phyloP scores from a whole-genome alignment of 495 filamentous ascomycete species.

The Daldinia caldariorum region DNA sequence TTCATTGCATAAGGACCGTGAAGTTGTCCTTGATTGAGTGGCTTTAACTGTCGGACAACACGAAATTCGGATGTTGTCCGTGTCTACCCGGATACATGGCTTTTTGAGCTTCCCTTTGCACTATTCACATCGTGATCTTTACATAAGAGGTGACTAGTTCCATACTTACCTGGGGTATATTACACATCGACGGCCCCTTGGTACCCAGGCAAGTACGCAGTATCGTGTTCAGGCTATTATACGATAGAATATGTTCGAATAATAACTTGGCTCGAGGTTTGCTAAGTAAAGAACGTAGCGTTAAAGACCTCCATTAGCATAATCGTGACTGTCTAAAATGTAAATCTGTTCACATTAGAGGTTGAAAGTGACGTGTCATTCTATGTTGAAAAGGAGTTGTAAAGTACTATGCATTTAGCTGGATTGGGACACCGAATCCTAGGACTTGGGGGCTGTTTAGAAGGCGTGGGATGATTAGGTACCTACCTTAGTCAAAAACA shows the following conservation, averaged over 20 bases:
- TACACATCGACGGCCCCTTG: neutral
- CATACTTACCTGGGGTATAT: neutral
- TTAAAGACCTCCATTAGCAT: too few species aligned
- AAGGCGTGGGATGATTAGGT: neutral
- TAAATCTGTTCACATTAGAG: neutral
- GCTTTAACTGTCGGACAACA: neutral
- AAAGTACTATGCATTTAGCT: neutral
- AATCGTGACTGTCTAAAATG: neutral
- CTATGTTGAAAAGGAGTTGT: neutral
- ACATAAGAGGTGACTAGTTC: neutral
- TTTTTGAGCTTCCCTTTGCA: slow-evolving; percentile 2
- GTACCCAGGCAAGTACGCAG: neutral
- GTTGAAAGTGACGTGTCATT: neutral
- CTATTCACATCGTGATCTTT: slow-evolving; percentile 16
- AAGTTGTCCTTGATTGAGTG: neutral
- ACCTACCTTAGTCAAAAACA: neutral
- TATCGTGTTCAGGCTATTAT: neutral
- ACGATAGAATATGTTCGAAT: neutral
- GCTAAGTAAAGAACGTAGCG: neutral
- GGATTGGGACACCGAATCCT: neutral
- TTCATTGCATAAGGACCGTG: neutral
- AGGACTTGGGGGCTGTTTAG: neutral
- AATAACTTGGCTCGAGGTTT: too few species aligned
- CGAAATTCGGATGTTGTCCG: neutral
- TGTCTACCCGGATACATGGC: slow-evolving; percentile 1